phyloP scores from a whole-genome alignment of 805 yeast genomes.

The Pichia nakasei region DNA sequence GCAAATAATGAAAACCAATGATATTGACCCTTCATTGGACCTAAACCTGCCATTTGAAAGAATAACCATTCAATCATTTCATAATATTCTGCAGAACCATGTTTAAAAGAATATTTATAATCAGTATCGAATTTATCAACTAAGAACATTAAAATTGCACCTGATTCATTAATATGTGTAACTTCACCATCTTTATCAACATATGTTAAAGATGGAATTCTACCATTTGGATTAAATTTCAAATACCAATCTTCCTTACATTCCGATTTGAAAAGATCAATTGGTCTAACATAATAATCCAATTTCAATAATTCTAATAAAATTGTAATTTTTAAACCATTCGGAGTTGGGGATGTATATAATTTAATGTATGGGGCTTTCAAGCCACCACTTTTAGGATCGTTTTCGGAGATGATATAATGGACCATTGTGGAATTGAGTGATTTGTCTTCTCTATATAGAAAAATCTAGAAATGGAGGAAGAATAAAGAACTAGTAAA shows the following conservation, averaged over 20 bases:
- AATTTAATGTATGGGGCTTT: slow-evolving; percentile 36
- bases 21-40: slow-evolving; percentile 60
- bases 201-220: slow-evolving; percentile 47
- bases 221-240: slow-evolving; percentile 52
- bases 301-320: slow-evolving; percentile 34
- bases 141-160: slow-evolving; percentile 51
- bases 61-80: slow-evolving; percentile 43
- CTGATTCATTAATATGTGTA: slow-evolving; percentile 46
- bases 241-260: slow-evolving; percentile 53
- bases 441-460: too few relatives aligned
- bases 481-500: not conserved
- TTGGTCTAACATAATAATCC: slow-evolving; percentile 31
- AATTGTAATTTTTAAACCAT: slow-evolving; percentile 35
- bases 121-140: slow-evolving; percentile 54
- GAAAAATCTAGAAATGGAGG: not conserved
- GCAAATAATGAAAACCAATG: slow-evolving; percentile 38
- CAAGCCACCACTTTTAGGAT: slow-evolving; percentile 26
- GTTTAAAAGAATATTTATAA: slow-evolving; percentile 34
- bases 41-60: slow-evolving; percentile 51
- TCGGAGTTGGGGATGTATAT: slow-evolving; percentile 36
- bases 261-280: slow-evolving; percentile 34
- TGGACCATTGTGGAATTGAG: slow-evolving; percentile 23
- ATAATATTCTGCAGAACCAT: slow-evolving; percentile 38
- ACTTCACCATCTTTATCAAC: slow-evolving; percentile 32
- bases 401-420: slow-evolving; percentile 25